Base-by-base conservation (phyloP, 2,329 filamentous ascomycete species). In the Helminthosporium solani region DNA sequence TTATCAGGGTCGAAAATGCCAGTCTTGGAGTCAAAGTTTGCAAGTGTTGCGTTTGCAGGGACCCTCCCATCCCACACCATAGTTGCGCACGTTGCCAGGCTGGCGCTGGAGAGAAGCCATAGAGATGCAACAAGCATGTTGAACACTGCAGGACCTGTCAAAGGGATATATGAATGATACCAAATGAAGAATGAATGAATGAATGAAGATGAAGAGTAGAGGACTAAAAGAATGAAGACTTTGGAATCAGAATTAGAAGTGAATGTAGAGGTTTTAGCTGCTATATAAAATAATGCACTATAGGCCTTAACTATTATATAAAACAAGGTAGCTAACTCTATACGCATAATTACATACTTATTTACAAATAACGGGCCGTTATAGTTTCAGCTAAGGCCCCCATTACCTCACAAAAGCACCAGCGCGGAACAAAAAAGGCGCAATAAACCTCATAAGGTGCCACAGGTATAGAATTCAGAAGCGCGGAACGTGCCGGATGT, bases 1-100 rank as follows among this genome's bases (percentile, higher is more conserved):
- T 42, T 44, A 6, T 54, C 53, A 11, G 47, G 41, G 14, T 45
- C 46, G 33, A 52, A 56, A 28, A 44, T 21, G 11, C 47, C 36
- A 15, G 30, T 42, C 5, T 38, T 15, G 1, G 41, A 18, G 40
- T 56, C 53, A 20, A 56, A 56, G 27, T 54, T 50, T 11, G 46
- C 48, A 4, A 31, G 21, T 5, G 40, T 34, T 15, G 46, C 48
- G 15, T 34, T 43, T 5, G 35, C 27, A n/a, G 39, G 31, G 7
- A 56, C 39, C 15, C 53, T 44, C 14, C 50, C 53, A 43, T 56
- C 53, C 25, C 36, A 56, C 9, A 54, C 46, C 16, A 56, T 40
- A 39, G 7, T 48, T 23, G n/a, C 30, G 16, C 38, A 38, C 34
- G 25, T 21, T 6, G 35, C 34, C 16, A 44, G 27, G 8, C 9